Evolutionary conservation across 768 basidiomycete genomes (phyloP).

Genomic region (Boletus speciosus): DNA sequence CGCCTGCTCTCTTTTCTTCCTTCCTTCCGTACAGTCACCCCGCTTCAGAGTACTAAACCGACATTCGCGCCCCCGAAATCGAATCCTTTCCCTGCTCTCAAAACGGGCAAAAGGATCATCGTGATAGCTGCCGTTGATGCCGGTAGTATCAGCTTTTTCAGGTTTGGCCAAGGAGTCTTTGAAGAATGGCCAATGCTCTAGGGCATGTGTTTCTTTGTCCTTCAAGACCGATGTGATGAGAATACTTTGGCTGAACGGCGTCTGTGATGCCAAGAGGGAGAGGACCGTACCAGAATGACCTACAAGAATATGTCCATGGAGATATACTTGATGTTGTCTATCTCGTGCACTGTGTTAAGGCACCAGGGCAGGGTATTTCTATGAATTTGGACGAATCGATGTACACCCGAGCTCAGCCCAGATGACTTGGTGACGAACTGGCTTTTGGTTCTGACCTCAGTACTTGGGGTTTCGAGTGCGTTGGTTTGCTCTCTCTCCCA

Average conservation of each 20-base stretch:
- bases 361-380: too few species aligned
- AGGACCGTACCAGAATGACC: not conserved
- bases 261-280: not conserved
- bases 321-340: not conserved
- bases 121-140: conserved; percentile 87
- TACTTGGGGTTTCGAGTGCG: not conserved
- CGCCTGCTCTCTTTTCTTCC: conserved; percentile 7
- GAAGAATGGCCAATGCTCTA: conserved; percentile 73
- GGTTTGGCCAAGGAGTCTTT: conserved; percentile 83
- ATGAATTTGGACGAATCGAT: too few species aligned
- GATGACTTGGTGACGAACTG: not conserved
- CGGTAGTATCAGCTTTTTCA: conserved; percentile 84
- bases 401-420: not conserved
- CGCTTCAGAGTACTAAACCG: conserved; percentile 26
- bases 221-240: not conserved
- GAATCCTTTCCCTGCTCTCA: conserved; percentile 78
- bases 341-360: not conserved
- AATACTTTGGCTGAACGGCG: not conserved
- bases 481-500: not conserved
- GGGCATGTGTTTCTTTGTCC: not conserved
- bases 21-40: not conserved
- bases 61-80: conserved; percentile 36
- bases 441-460: not conserved
- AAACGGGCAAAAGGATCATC: conserved; percentile 78
- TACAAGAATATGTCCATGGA: not conserved